Conservation (phyloP, 306 rosid species). For the Malus asiatica region DNA sequence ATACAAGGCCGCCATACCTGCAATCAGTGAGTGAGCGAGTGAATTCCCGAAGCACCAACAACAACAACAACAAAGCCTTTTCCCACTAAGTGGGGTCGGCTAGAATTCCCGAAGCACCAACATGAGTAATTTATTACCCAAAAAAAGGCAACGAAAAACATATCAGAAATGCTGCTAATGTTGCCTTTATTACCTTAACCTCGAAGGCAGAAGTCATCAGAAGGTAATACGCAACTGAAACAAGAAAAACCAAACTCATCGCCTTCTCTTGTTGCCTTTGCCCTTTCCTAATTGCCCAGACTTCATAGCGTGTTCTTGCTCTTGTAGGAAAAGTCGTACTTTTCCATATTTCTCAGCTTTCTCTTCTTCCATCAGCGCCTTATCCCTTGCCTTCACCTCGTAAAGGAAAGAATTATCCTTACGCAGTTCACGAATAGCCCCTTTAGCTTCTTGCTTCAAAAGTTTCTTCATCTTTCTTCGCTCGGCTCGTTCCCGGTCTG, state of each 20-base stretch:
- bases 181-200: background rate
- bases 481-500: constrained; percentile 61
- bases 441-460: constrained; percentile 62
- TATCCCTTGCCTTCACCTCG: constrained; percentile 64
- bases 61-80: too few relatives aligned
- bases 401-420: constrained; percentile 70
- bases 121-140: background rate
- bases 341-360: constrained; percentile 60
- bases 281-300: constrained; percentile 92
- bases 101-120: background rate
- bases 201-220: background rate
- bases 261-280: constrained; percentile 71
- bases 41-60: background rate
- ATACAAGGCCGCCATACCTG: background rate
- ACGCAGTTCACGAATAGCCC: constrained; percentile 80
- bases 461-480: constrained; percentile 56
- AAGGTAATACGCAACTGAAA: background rate
- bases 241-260: constrained; percentile 20
- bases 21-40: background rate
- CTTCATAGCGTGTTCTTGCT: constrained; percentile 77
- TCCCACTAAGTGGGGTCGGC: too few relatives aligned
- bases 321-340: constrained; percentile 73
- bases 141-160: background rate
- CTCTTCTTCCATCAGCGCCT: constrained; percentile 49
- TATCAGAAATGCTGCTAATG: background rate